A percentile compares a stretch with the other conserved stretches of the same genome.
Conservation (phyloP, 177 flowering plant genomes). For the Tripterygium wilfordii region DNA sequence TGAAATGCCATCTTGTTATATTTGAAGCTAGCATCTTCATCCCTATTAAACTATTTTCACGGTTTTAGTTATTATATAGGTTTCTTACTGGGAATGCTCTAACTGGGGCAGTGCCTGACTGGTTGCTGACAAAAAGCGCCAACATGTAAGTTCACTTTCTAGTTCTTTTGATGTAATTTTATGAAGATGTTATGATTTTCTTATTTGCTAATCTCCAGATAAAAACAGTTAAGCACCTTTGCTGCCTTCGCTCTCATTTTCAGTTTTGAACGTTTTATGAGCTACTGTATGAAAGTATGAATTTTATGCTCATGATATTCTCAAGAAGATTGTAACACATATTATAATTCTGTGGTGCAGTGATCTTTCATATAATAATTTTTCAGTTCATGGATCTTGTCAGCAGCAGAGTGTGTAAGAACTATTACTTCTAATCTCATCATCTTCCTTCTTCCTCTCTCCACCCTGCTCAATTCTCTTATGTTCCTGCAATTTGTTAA, state of each 20-base stretch:
- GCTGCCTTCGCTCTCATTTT: no score
- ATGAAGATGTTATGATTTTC: no score
- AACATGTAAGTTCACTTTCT: constrained; percentile 31
- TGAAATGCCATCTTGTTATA: no score
- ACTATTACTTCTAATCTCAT: not conserved
- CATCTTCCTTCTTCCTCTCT: not conserved
- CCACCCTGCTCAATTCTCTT: not conserved
- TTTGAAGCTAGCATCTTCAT: no score
- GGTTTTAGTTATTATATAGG: constrained; percentile 20
- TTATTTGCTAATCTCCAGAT: no score
- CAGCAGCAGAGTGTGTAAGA: constrained; percentile 28
- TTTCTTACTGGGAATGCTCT: constrained; percentile 52
- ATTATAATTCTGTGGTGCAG: constrained; percentile 16
- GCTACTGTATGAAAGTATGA: no score
- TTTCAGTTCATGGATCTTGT: constrained; percentile 19
- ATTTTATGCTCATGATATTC: no score
- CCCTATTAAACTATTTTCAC: no score
- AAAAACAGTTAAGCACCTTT: no score
- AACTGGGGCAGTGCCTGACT: constrained; percentile 42
- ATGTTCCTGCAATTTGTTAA: no score
- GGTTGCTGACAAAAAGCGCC: constrained; percentile 28
- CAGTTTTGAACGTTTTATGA: no score
- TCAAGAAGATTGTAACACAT: no score
- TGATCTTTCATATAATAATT: constrained; percentile 48
- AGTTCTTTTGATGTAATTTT: not conserved